Evolutionary conservation across 495 filamentous ascomycete species (phyloP).

Genomic region (Penicillium waksmanii): DNA sequence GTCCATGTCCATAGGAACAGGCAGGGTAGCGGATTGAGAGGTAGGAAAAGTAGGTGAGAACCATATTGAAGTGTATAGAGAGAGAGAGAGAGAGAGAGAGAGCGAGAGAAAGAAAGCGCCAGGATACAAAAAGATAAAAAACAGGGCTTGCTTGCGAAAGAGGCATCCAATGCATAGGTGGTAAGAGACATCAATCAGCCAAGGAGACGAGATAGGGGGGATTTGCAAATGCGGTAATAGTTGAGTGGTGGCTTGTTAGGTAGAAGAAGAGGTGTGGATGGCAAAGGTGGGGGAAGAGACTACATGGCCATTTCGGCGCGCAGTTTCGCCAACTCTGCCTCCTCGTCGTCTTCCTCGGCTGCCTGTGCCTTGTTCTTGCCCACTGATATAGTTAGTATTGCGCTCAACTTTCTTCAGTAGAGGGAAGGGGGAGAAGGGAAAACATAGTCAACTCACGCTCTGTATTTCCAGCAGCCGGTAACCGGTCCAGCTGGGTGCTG

Average conservation of each 20-base stretch:
- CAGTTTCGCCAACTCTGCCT: constrained; percentile 89
- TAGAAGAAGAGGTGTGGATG: background rate
- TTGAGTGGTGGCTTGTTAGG: background rate
- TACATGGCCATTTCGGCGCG: constrained; percentile 97
- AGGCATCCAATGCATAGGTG: constrained; percentile 25
- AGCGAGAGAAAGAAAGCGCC: constrained; percentile 9
- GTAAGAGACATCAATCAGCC: constrained; percentile 9
- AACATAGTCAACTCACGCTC: constrained; percentile 61
- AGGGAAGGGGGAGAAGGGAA: background rate
- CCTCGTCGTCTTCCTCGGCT: constrained; percentile 86
- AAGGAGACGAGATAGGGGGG: constrained; percentile 4
- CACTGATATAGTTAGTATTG: constrained; percentile 16
- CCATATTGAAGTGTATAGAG: constrained; percentile 23
- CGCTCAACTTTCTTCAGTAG: background rate
- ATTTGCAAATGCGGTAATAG: constrained; percentile 11
- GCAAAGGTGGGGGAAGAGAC: constrained; percentile 7
- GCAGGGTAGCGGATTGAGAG: background rate
- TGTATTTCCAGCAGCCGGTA: constrained; percentile 72
- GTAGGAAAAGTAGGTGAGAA: constrained; percentile 7
- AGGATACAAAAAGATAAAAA: constrained; percentile 10
- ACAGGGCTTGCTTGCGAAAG: constrained; percentile 27
- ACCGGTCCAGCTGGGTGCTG: constrained; percentile 66
- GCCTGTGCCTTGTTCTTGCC: constrained; percentile 48
- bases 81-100: background rate
- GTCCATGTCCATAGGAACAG: background rate